Conservation (phyloP, 225 moss, liverwort and hornwort genomes). For the Physcomitrium patens region DNA sequence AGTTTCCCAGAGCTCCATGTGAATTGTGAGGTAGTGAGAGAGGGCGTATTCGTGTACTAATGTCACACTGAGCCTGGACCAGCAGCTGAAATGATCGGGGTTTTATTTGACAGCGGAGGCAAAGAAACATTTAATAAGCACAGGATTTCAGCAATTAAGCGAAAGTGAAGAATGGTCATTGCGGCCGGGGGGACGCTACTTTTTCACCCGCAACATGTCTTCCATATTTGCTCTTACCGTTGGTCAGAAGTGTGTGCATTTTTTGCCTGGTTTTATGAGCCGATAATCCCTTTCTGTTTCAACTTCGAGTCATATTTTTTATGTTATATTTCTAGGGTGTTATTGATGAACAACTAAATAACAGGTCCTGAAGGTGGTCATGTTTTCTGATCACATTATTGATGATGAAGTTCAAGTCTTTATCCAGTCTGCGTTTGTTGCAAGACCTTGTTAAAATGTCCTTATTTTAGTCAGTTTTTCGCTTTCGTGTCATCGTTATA, state of each 20-base stretch:
- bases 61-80: conserved; percentile 27
- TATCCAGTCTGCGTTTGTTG: too few relatives aligned
- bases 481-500: background rate
- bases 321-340: too few relatives aligned
- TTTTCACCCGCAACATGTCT: conserved; percentile 84
- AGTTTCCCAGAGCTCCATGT: background rate
- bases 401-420: too few relatives aligned
- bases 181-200: conserved; percentile 81
- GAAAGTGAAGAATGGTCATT: conserved; percentile 84
- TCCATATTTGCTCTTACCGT: conserved; percentile 85
- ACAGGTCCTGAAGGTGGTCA: too few relatives aligned
- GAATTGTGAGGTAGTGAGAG: conserved; percentile 5
- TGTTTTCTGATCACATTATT: too few relatives aligned
- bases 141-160: conserved; percentile 75
- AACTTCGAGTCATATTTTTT: too few relatives aligned
- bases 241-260: conserved; percentile 67
- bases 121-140: conserved; percentile 58
- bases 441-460: too few relatives aligned
- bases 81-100: conserved; percentile 25
- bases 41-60: conserved; percentile 10
- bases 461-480: too few relatives aligned
- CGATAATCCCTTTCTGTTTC: too few relatives aligned
- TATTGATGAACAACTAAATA: too few relatives aligned
- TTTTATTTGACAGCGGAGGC: conserved; percentile 68
- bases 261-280: background rate